Percentiles rank a stretch among this genome's conserved stretches.
Evolutionary conservation across 208 protist genomes (phyloP).

Genomic region (Phytomonas sp.): DNA sequence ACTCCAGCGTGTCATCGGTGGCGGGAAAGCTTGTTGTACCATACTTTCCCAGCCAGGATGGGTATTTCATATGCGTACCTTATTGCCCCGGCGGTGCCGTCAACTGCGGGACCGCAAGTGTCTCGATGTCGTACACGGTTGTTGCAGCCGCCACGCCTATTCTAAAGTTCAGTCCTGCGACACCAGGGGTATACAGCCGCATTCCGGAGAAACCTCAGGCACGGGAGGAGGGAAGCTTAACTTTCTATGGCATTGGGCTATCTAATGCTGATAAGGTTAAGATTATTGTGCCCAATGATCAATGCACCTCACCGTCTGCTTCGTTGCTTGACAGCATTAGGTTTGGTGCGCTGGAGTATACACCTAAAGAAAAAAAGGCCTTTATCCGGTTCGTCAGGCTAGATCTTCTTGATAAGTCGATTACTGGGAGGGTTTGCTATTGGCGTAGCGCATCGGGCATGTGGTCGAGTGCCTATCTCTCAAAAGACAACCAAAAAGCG

Average conservation of each 20-base stretch:
- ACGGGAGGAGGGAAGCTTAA: constrained; percentile 43
- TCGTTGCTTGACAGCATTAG: constrained; percentile 55
- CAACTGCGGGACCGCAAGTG: constrained; percentile 21
- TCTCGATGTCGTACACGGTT: constrained; percentile 56
- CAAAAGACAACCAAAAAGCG: constrained; percentile 11
- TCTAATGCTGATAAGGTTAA: constrained; percentile 38
- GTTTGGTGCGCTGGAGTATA: constrained; percentile 24
- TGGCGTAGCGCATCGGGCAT: constrained; percentile 21
- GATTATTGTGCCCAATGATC: constrained; percentile 32
- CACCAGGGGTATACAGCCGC: constrained; percentile 51
- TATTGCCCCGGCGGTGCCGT: constrained; percentile 48
- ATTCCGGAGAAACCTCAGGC: constrained; percentile 59
- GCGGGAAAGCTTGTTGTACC: constrained; percentile 57
- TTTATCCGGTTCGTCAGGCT: constrained; percentile 42
- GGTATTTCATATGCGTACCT: constrained; percentile 76
- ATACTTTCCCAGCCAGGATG: constrained; percentile 26
- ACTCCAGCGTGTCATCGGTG: constrained; percentile 19
- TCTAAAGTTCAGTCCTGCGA: constrained; percentile 36
- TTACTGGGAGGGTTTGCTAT: constrained; percentile 78
- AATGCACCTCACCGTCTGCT: constrained; percentile 44
- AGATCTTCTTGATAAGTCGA: constrained; percentile 31
- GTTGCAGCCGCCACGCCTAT: constrained; percentile 22
- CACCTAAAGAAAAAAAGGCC: neutral
- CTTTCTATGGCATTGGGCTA: constrained; percentile 50
- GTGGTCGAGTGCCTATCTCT: constrained; percentile 55